Evolutionary conservation across 1,284 basidiomycete genomes (phyloP).

Genomic region (Sporisorium scitamineum): DNA sequence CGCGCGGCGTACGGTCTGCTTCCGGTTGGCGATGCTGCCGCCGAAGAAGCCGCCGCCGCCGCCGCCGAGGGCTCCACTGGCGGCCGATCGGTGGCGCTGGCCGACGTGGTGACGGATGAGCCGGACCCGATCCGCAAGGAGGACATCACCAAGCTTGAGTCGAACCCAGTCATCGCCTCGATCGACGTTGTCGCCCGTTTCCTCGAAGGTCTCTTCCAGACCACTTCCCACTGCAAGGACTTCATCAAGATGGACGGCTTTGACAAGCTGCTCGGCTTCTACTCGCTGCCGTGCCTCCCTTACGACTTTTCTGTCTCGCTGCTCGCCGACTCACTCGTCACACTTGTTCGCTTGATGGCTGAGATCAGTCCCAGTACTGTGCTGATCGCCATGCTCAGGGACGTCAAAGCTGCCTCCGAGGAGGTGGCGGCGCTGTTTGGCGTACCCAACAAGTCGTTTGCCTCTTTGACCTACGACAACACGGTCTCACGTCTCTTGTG

Average conservation of each 20-base stretch:
- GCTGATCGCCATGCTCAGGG: slow-evolving; percentile 78
- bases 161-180: slow-evolving; percentile 55
- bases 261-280: slow-evolving; percentile 80
- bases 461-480: slow-evolving; percentile 42
- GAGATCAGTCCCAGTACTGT: slow-evolving; percentile 86
- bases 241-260: slow-evolving; percentile 87
- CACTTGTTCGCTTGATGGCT: slow-evolving; percentile 87
- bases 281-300: slow-evolving; percentile 86
- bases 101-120: slow-evolving; percentile 56
- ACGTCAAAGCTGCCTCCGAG: slow-evolving; percentile 79
- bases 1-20: slow-evolving; percentile 52
- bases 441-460: slow-evolving; percentile 26
- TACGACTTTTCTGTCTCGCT: slow-evolving; percentile 87
- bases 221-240: slow-evolving; percentile 84
- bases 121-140: slow-evolving; percentile 57
- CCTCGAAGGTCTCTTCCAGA: slow-evolving; percentile 93
- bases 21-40: slow-evolving; percentile 24
- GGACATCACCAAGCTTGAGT: slow-evolving; percentile 42
- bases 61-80: slow-evolving; percentile 6
- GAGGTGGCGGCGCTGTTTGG: slow-evolving; percentile 81
- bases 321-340: slow-evolving; percentile 84
- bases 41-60: slow-evolving; percentile 23
- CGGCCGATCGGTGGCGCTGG: slow-evolving; percentile 44
- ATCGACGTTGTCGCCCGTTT: slow-evolving; percentile 67
- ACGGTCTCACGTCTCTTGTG: slow-evolving; percentile 39